phyloP scores from a whole-genome alignment of 129 eudicot species.

The Helianthus tuberosus region DNA sequence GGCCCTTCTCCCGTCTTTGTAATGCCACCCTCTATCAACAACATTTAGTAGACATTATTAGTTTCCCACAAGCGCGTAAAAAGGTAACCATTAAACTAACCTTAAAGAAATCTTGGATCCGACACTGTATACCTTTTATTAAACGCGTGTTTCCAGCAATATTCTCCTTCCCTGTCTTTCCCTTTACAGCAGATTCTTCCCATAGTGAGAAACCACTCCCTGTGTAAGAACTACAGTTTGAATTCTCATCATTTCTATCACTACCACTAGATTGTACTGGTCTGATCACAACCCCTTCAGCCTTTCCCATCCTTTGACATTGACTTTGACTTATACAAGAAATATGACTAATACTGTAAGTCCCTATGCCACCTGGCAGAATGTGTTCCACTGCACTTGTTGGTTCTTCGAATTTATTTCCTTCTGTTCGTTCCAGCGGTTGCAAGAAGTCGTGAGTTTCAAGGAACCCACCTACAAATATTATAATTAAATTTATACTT shows the following conservation, averaged over 20 bases:
- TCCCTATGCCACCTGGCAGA: constrained; percentile 90
- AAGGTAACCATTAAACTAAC: neutral
- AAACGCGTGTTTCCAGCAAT: constrained; percentile 49
- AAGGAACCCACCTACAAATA: constrained; percentile 35
- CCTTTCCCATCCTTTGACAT: constrained; percentile 42
- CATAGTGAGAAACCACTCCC: constrained; percentile 91
- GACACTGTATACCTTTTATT: constrained; percentile 46
- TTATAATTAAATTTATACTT: neutral
- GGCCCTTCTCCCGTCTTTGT: constrained; percentile 51
- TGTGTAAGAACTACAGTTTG: constrained; percentile 72
- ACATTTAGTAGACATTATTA: neutral
- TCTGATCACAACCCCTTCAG: constrained; percentile 23
- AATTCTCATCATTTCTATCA: constrained; percentile 52
- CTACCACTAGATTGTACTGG: constrained; percentile 43
- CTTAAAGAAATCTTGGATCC: neutral
- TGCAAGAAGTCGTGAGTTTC: constrained; percentile 46
- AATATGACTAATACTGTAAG: constrained; percentile 71
- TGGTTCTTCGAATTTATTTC: constrained; percentile 24
- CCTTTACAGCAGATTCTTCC: constrained; percentile 81
- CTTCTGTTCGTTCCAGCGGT: constrained; percentile 35
- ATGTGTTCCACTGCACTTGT: constrained; percentile 41
- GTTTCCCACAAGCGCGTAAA: neutral
- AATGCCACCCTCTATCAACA: constrained; percentile 36
- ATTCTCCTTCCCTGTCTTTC: constrained; percentile 99
- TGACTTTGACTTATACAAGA: constrained; percentile 48